A percentile compares a stretch with the other conserved stretches of the same genome.
These are phyloP conservation scores for Diversispora eburnea DNA, from an alignment of 192 early-diverging fungal genomes.

Conservation along the genomic window DNA sequence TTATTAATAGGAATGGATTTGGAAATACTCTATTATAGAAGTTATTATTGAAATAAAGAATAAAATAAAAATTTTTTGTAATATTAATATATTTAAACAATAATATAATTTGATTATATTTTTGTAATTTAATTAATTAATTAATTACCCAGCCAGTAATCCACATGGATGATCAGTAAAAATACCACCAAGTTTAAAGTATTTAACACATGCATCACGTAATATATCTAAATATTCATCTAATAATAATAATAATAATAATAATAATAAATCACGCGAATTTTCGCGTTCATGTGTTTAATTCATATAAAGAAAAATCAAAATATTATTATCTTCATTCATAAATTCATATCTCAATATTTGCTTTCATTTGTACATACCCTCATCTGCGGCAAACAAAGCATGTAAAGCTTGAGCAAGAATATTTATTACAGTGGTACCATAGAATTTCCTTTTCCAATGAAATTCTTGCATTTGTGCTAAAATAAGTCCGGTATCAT, in stretches of 20 bases:
- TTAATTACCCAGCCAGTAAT: constrained; percentile 61
- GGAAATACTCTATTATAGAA: constrained; percentile 52
- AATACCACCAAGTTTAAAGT: constrained; percentile 78
- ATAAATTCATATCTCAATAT: too few relatives aligned
- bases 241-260: constrained; percentile 32
- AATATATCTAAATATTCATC: constrained; percentile 70
- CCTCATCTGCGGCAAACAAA: constrained; percentile 79
- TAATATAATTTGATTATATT: neutral
- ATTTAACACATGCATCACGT: constrained; percentile 83
- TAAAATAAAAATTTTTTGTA: neutral
- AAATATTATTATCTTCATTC: too few relatives aligned
- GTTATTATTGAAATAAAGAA: neutral
- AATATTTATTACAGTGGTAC: constrained; percentile 79
- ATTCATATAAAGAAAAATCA: too few relatives aligned
- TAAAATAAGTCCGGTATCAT: constrained; percentile 44
- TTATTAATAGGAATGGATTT: constrained; percentile 70
- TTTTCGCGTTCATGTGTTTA: too few relatives aligned
- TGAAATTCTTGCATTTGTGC: constrained; percentile 62
- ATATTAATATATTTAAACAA: neutral
- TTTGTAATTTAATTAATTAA: neutral
- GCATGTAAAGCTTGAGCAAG: constrained; percentile 89
- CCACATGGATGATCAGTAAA: constrained; percentile 81
- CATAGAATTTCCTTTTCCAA: constrained; percentile 71
- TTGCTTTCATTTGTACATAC: constrained; percentile 36
- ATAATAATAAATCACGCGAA: neutral